Base-by-base conservation (phyloP, 495 filamentous ascomycete species). In the Terfezia claveryi region DNA sequence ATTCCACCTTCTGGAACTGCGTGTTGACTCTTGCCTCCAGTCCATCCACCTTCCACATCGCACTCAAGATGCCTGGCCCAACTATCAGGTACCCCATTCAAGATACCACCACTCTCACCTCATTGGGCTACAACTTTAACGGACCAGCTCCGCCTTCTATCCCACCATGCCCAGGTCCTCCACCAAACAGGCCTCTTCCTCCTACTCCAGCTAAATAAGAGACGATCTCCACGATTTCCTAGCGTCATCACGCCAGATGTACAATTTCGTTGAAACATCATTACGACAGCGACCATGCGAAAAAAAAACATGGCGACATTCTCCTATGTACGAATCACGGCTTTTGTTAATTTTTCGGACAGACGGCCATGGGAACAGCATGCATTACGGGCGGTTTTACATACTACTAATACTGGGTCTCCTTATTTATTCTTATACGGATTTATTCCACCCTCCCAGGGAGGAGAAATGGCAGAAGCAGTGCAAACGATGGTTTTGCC, bases 111-210 rank as follows among this genome's bases (percentile, higher is more conserved):
- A 65, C 57, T 23, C 55, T 65, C 16, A 65, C 57, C 49, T 66
- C 63, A 16, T 54, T 65, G 55, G 63, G 63, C 14, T 65, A 65
- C 62, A 65, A 65, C 63, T 65, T 65, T 57, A 65, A 65, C 50
- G 63, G 63, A n/a, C 63, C 63, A 36, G 60, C 62, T 20, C 63
- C 57, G 11, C 57, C 49, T n/a, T 44, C 50, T 5, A 54, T 65
- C 38, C 62, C 63, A 27, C 63, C 63, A 23, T 64, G 63, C 38
- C 62, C 62, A 36, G 63, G 63, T 17, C 63, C 63, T 50, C 63
- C 63, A 27, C 63, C 63, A 54, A 65, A 62, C 55, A 66, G 63
- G 55, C 63, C 63, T 52, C 63, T 65, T 53, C 63, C 63, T 58
- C 63, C 63, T 36, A 65, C 62, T 50, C 63, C 63, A 10, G 58